phyloP scores from a whole-genome alignment of 169 alveolate species.

The Plasmodium ovale region DNA sequence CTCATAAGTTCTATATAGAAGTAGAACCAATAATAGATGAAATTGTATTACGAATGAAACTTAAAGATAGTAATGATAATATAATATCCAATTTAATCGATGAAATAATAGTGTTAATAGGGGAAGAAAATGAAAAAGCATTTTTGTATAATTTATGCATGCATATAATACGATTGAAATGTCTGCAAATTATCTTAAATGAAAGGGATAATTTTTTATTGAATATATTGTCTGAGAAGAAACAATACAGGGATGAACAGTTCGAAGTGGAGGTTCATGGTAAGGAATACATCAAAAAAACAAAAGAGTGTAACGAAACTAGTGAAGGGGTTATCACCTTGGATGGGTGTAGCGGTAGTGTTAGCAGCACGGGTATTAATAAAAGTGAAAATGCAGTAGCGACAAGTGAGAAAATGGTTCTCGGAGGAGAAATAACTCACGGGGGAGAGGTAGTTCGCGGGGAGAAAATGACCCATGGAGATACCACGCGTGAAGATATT shows the following conservation, averaged over 20 bases:
- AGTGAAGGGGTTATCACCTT: not conserved
- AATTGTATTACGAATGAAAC: constrained; percentile 56
- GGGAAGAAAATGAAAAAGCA: constrained; percentile 36
- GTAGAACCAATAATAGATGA: constrained; percentile 57
- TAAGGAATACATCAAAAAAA: not conserved
- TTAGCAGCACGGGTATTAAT: too few relatives aligned
- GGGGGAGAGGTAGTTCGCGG: not conserved
- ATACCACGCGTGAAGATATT: not conserved
- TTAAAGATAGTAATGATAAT: constrained; percentile 33
- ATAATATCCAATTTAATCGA: constrained; percentile 14
- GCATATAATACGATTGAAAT: constrained; percentile 69
- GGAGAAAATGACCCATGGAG: not conserved
- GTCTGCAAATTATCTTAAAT: constrained; percentile 27
- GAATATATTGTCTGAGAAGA: not conserved
- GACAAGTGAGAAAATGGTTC: too few relatives aligned
- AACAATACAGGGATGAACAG: not conserved
- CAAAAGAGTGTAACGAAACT: not conserved
- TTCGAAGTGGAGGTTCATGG: not conserved
- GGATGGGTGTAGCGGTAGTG: too few relatives aligned
- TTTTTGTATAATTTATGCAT: constrained; percentile 68
- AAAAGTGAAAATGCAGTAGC: too few relatives aligned
- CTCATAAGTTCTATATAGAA: constrained; percentile 53
- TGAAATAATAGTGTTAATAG: constrained; percentile 44
- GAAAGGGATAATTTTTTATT: constrained; percentile 30
- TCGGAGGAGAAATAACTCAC: not conserved